phyloP scores from a whole-genome alignment of 768 basidiomycete species.

The Myochromella boudieri region DNA sequence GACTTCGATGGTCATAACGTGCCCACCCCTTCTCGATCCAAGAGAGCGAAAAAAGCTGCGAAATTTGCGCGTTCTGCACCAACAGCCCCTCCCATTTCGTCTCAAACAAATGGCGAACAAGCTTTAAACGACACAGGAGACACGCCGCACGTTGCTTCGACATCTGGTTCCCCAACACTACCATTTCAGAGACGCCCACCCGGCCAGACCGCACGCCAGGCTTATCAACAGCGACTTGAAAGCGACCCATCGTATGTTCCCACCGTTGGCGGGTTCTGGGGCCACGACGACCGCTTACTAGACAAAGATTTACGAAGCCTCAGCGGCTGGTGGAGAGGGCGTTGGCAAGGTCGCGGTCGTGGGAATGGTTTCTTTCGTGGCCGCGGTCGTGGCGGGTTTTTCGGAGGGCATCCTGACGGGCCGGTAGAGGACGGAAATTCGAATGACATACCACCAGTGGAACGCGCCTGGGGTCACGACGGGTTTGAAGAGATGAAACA shows the following conservation, averaged over 20 bases:
- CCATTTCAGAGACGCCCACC: constrained; percentile 33
- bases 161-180: constrained; percentile 31
- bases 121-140: constrained; percentile 23
- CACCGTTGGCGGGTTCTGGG: constrained; percentile 91
- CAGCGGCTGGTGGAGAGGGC: constrained; percentile 86
- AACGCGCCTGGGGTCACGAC: constrained; percentile 80
- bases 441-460: constrained; percentile 52
- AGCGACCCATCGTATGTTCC: constrained; percentile 88
- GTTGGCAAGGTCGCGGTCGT: constrained; percentile 70
- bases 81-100: constrained; percentile 27
- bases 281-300: constrained; percentile 88
- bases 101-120: constrained; percentile 26
- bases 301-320: constrained; percentile 80
- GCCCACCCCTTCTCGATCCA: constrained; percentile 27
- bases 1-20: constrained; percentile 50
- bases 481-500: constrained; percentile 87
- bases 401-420: constrained; percentile 12
- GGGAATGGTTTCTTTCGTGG: constrained; percentile 59
- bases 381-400: constrained; percentile 55
- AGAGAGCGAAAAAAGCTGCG: constrained; percentile 40
- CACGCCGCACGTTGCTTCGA: constrained; percentile 36
- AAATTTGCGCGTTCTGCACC: constrained; percentile 36
- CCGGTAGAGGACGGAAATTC: constrained; percentile 14
- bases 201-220: constrained; percentile 74
- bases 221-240: constrained; percentile 81